phyloP scores from a whole-genome alignment of 2,329 filamentous ascomycete species.

The Myriosclerotinia duriaeana region DNA sequence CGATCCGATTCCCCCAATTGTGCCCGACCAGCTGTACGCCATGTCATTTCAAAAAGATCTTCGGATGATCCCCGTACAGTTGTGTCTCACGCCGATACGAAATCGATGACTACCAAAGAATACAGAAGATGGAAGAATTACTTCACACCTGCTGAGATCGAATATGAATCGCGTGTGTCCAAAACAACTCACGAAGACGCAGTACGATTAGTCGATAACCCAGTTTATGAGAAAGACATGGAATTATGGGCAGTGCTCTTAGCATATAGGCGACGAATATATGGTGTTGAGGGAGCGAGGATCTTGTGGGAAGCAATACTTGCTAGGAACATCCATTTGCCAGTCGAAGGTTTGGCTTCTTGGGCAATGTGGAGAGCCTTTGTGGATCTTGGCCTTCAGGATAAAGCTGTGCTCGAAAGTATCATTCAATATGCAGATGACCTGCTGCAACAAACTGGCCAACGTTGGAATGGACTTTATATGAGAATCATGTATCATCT shows the following conservation, averaged over 20 bases:
- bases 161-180: constrained; percentile 40
- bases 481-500: constrained; percentile 45
- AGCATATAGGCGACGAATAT: constrained; percentile 43
- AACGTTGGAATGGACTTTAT: constrained; percentile 45
- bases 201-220: constrained; percentile 39
- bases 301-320: constrained; percentile 47
- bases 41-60: constrained; percentile 9
- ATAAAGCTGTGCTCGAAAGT: constrained; percentile 41
- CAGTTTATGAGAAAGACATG: constrained; percentile 38
- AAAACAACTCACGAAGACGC: constrained; percentile 9
- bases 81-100: neutral
- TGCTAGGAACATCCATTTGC: constrained; percentile 43
- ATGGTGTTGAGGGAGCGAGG: constrained; percentile 45
- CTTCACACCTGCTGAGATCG: constrained; percentile 30
- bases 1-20: neutral
- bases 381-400: constrained; percentile 42
- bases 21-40: neutral
- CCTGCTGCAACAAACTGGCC: constrained; percentile 43
- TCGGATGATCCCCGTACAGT: neutral
- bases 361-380: constrained; percentile 49
- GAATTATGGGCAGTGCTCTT: constrained; percentile 46
- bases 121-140: constrained; percentile 27
- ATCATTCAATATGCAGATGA: constrained; percentile 46
- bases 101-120: constrained; percentile 2
- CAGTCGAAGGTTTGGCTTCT: constrained; percentile 43